These are phyloP conservation scores for Penicillium hordei DNA, from an alignment of 2,329 filamentous ascomycete genomes.

Conservation along the genomic window DNA sequence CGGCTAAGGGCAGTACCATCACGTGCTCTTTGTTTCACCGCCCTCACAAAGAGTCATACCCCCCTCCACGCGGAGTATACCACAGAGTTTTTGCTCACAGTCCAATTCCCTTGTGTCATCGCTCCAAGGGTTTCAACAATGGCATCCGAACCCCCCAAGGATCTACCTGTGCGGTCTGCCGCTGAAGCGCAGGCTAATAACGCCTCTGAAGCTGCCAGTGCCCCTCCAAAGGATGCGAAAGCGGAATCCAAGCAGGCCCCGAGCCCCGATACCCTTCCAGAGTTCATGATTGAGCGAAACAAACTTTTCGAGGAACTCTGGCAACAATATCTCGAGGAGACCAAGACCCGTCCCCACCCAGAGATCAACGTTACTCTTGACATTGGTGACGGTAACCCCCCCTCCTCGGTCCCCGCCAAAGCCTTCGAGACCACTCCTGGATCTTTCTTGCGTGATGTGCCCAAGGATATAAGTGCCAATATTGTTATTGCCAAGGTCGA, in stretches of 20 bases:
- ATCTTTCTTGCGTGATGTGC: slow-evolving; percentile 74
- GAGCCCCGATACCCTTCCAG: slow-evolving; percentile 54
- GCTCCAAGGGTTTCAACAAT: slow-evolving; percentile 24
- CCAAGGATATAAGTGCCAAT: slow-evolving; percentile 84
- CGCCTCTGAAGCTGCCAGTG: slow-evolving; percentile 27
- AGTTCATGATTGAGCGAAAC: slow-evolving; percentile 80
- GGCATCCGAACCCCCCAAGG: slow-evolving; percentile 38
- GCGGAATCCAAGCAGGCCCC: slow-evolving; percentile 22
- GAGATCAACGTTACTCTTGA: slow-evolving; percentile 52
- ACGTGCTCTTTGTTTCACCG: slow-evolving; percentile 37
- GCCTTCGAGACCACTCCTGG: slow-evolving; percentile 89
- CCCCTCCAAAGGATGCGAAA: slow-evolving; percentile 37
- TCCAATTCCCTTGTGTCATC: slow-evolving; percentile 23
- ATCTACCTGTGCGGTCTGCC: slow-evolving; percentile 38
- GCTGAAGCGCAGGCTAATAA: slow-evolving; percentile 28
- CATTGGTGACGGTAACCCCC: slow-evolving; percentile 43
- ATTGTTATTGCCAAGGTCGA: slow-evolving; percentile 80
- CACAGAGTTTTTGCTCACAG: slow-evolving; percentile 17
- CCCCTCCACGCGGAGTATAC: slow-evolving; percentile 18
- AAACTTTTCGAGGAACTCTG: slow-evolving; percentile 86
- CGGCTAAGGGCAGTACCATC: slow-evolving; percentile 37
- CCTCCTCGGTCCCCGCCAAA: slow-evolving; percentile 58
- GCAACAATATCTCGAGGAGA: slow-evolving; percentile 75
- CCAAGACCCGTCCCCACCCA: slow-evolving; percentile 53
- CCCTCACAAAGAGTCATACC: slow-evolving; percentile 28